phyloP scores from a whole-genome alignment of 768 basidiomycete species.

The Porphyrellus cyaneotinctus region DNA sequence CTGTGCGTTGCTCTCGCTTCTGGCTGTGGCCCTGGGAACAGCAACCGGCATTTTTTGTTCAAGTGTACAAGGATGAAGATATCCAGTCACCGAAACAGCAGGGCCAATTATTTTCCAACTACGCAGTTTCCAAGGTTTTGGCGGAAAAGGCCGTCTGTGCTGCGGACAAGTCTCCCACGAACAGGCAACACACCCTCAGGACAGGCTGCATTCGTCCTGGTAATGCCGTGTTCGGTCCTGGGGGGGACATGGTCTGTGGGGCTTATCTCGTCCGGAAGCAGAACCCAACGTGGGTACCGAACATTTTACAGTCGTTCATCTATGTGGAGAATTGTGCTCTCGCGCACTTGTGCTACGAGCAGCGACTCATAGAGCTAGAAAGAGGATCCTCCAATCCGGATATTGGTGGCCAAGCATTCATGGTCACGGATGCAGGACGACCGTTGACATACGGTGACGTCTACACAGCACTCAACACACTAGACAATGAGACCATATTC shows the following conservation, averaged over 20 bases:
- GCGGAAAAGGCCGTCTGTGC: constrained; percentile 50
- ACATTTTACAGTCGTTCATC: constrained; percentile 57
- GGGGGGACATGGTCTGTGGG: constrained; percentile 66
- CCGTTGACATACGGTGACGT: constrained; percentile 61
- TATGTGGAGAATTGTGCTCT: constrained; percentile 77
- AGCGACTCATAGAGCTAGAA: constrained; percentile 54
- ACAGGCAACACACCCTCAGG: constrained; percentile 38
- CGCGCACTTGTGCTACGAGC: constrained; percentile 71
- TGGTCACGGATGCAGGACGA: constrained; percentile 61
- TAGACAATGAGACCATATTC: constrained; percentile 58
- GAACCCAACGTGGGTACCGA: constrained; percentile 61
- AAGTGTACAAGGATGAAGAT: constrained; percentile 63
- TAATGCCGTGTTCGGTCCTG: constrained; percentile 71
- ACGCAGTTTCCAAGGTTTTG: constrained; percentile 59
- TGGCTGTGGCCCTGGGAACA: constrained; percentile 76
- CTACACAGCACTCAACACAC: constrained; percentile 49
- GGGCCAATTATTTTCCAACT: constrained; percentile 72
- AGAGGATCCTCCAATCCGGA: constrained; percentile 48
- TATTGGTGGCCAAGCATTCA: constrained; percentile 71
- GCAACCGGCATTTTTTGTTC: constrained; percentile 53
- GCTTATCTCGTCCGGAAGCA: constrained; percentile 55
- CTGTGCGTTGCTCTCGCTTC: constrained; percentile 53
- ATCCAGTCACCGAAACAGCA: constrained; percentile 47
- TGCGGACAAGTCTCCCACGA: constrained; percentile 37
- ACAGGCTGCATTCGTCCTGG: constrained; percentile 79